Percentiles rank a stretch among this genome's conserved stretches.
phyloP scores from a whole-genome alignment of 1,139 yeast genomes.

The Kurtzmaniella quercitrusa region DNA sequence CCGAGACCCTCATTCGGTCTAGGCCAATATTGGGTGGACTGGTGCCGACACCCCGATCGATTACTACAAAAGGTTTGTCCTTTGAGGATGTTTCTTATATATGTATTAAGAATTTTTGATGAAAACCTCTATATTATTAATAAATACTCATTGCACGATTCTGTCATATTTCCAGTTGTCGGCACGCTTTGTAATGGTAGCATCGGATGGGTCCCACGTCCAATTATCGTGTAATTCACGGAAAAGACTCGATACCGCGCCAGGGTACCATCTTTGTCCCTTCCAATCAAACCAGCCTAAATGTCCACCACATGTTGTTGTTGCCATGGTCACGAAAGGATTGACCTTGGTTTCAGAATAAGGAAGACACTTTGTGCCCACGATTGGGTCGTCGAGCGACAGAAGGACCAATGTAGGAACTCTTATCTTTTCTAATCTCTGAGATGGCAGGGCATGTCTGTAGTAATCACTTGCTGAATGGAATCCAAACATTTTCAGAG shows the following conservation, averaged over 20 bases:
- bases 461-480: constrained; percentile 52
- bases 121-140: neutral
- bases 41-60: too few relatives aligned
- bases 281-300: constrained; percentile 52
- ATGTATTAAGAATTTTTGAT: neutral
- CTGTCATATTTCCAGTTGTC: constrained; percentile 32
- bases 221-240: constrained; percentile 27
- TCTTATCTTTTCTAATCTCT: constrained; percentile 44
- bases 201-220: constrained; percentile 15
- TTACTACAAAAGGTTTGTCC: too few relatives aligned
- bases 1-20: too few relatives aligned
- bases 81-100: too few relatives aligned
- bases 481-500: constrained; percentile 53
- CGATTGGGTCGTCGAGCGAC: constrained; percentile 56
- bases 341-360: constrained; percentile 53
- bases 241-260: constrained; percentile 33
- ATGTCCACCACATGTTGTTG: constrained; percentile 86
- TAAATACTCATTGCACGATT: constrained; percentile 9
- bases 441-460: constrained; percentile 48
- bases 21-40: too few relatives aligned
- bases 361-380: constrained; percentile 56
- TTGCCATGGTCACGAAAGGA: constrained; percentile 63
- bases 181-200: constrained; percentile 25
- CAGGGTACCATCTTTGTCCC: constrained; percentile 52
- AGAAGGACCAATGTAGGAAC: constrained; percentile 50